A percentile compares a stretch with the other conserved stretches of the same genome.
Evolutionary conservation across 768 basidiomycete genomes (phyloP).

Genomic region (Lactarius quietus): DNA sequence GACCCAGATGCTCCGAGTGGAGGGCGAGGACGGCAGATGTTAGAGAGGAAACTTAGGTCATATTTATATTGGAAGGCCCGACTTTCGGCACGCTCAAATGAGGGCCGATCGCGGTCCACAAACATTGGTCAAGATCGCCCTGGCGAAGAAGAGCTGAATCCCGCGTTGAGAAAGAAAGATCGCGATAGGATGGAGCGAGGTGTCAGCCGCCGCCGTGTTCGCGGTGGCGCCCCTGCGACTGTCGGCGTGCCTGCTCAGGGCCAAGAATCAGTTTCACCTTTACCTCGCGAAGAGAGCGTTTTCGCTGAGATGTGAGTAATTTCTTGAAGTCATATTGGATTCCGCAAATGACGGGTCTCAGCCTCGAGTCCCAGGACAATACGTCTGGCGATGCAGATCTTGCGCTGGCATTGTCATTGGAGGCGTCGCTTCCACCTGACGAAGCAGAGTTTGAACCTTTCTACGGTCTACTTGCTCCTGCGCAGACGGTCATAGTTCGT

Average conservation of each 20-base stretch:
- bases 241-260: slow-evolving; percentile 14
- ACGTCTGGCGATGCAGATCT: slow-evolving; percentile 39
- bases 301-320: slow-evolving; percentile 36
- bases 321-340: background rate
- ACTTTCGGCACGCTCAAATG: slow-evolving; percentile 37
- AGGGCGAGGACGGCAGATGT: slow-evolving; percentile 66
- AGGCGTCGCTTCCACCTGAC: slow-evolving; percentile 19
- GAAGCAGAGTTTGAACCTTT: slow-evolving; percentile 60
- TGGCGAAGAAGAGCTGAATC: slow-evolving; percentile 48
- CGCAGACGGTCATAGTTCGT: slow-evolving; percentile 80
- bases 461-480: slow-evolving; percentile 76
- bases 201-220: slow-evolving; percentile 64
- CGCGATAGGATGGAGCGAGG: slow-evolving; percentile 53
- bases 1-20: slow-evolving; percentile 55
- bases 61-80: slow-evolving; percentile 84
- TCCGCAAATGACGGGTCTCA: background rate
- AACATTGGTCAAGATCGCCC: slow-evolving; percentile 28
- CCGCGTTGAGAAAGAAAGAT: slow-evolving; percentile 77
- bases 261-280: slow-evolving; percentile 1
- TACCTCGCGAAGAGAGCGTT: slow-evolving; percentile 33
- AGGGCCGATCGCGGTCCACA: slow-evolving; percentile 32
- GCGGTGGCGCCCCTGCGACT: slow-evolving; percentile 59
- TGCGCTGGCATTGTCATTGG: slow-evolving; percentile 27
- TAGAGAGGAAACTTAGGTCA: slow-evolving; percentile 65
- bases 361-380: slow-evolving; percentile 19